phyloP scores from a whole-genome alignment of 805 yeast species.

The Scheffersomyces stipitis region DNA sequence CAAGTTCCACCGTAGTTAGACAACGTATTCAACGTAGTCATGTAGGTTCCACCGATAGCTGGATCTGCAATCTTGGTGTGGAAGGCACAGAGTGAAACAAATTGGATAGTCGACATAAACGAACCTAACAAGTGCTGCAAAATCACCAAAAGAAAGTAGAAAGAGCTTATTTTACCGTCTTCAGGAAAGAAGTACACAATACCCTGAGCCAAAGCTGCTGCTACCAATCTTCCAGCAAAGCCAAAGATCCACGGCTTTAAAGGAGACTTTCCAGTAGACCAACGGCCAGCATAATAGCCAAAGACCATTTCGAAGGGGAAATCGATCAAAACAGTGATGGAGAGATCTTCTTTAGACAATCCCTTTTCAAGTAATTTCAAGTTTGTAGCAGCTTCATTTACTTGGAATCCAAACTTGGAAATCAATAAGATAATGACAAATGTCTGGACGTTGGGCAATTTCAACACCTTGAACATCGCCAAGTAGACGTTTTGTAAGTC shows the following conservation, averaged over 20 bases:
- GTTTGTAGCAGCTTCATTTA: constrained; percentile 94
- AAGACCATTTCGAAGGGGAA: constrained; percentile 94
- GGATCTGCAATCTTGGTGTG: constrained; percentile 97
- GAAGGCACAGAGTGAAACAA: constrained; percentile 91
- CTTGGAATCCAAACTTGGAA: constrained; percentile 91
- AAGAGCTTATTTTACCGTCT: constrained; percentile 43
- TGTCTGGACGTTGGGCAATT: constrained; percentile 67
- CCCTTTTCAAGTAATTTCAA: constrained; percentile 89
- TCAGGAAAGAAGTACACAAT: constrained; percentile 73
- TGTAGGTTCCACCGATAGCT: constrained; percentile 92
- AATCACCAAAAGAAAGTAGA: constrained; percentile 70
- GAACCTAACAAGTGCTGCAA: constrained; percentile 82
- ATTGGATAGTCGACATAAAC: constrained; percentile 92
- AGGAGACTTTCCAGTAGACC: constrained; percentile 81
- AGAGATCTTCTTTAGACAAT: constrained; percentile 87
- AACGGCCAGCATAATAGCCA: constrained; percentile 93
- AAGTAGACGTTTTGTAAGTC: constrained; percentile 54
- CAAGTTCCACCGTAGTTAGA: constrained; percentile 96
- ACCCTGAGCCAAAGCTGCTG: constrained; percentile 75
- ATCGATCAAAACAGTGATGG: constrained; percentile 88
- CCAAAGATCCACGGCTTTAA: constrained; percentile 89
- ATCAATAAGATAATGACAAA: constrained; percentile 73
- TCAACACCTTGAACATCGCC: constrained; percentile 69
- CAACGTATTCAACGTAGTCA: constrained; percentile 92
- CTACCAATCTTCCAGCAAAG: constrained; percentile 72